Percentiles rank a stretch among this genome's conserved stretches.
These are phyloP conservation scores for Termitomyces sp. DNA, from an alignment of 768 basidiomycete species.

Conservation along the genomic window DNA sequence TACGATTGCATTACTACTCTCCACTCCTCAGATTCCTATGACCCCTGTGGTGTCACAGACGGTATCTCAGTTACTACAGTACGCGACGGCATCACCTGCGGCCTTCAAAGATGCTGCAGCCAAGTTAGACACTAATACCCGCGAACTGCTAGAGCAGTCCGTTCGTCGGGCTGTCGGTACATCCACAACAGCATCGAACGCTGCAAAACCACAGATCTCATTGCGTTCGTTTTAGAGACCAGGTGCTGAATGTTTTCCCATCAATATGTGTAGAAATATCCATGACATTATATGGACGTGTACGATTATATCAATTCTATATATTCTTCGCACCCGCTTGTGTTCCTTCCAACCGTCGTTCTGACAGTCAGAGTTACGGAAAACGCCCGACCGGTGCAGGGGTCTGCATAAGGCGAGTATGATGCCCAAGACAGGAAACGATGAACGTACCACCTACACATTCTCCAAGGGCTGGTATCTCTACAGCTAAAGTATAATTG, in stretches of 20 bases:
- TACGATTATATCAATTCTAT: neutral
- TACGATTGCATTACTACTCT: conserved; percentile 64
- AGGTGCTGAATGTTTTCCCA: neutral
- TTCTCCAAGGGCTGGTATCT: neutral
- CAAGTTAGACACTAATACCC: conserved; percentile 50
- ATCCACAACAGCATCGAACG: conserved; percentile 23
- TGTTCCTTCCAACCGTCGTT: neutral
- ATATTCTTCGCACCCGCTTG: neutral
- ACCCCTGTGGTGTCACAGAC: conserved; percentile 50
- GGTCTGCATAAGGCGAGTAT: neutral
- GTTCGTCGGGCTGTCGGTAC: conserved; percentile 67
- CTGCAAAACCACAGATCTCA: conserved; percentile 72
- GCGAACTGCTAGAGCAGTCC: conserved; percentile 68
- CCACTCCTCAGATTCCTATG: conserved; percentile 38
- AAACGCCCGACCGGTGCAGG: neutral
- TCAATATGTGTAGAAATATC: neutral
- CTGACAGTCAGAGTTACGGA: neutral
- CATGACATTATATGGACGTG: neutral
- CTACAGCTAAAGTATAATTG: neutral
- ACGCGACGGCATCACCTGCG: conserved; percentile 64
- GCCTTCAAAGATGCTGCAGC: conserved; percentile 84
- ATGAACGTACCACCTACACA: neutral
- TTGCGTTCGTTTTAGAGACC: conserved; percentile 58
- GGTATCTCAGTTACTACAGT: conserved; percentile 60
- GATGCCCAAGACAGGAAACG: neutral